phyloP scores from a whole-genome alignment of 148 eudicot species.

The Agrostemma githago region DNA sequence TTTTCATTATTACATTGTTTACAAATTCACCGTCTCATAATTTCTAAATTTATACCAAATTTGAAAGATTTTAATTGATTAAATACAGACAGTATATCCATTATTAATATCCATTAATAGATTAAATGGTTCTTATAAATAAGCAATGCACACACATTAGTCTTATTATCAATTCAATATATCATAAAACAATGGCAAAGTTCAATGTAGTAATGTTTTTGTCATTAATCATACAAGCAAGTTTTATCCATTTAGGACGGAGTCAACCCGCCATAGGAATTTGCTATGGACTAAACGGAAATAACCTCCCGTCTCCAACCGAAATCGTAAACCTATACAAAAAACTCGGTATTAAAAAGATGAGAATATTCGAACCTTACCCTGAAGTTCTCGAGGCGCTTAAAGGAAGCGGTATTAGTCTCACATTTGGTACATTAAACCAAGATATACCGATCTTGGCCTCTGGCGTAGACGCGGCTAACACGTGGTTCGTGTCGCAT shows the following conservation, averaged over 20 bases:
- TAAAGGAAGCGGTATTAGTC: slow-evolving; percentile 33
- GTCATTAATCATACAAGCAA: slow-evolving; percentile 7
- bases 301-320: slow-evolving; percentile 41
- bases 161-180: no score
- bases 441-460: slow-evolving; percentile 32
- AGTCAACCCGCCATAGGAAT: slow-evolving; percentile 26
- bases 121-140: no score
- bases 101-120: no score
- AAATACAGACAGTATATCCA: no score
- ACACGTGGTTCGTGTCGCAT: slow-evolving; percentile 35
- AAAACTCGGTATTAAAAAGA: slow-evolving; percentile 16
- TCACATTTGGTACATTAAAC: slow-evolving; percentile 42
- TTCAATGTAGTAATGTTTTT: slow-evolving; percentile 14
- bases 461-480: slow-evolving; percentile 28
- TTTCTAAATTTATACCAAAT: no score
- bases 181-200: slow-evolving; percentile 18
- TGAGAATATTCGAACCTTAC: slow-evolving; percentile 52
- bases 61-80: no score
- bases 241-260: slow-evolving; percentile 10
- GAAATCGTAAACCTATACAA: slow-evolving; percentile 38
- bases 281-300: slow-evolving; percentile 44
- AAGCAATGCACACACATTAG: neutral
- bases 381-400: slow-evolving; percentile 47
- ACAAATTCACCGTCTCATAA: no score
- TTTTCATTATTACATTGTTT: no score